A percentile compares a stretch with the other conserved stretches of the same genome.
These are phyloP conservation scores for Linaria vulgaris DNA, from an alignment of 257 asterid genomes.

Conservation along the genomic window DNA sequence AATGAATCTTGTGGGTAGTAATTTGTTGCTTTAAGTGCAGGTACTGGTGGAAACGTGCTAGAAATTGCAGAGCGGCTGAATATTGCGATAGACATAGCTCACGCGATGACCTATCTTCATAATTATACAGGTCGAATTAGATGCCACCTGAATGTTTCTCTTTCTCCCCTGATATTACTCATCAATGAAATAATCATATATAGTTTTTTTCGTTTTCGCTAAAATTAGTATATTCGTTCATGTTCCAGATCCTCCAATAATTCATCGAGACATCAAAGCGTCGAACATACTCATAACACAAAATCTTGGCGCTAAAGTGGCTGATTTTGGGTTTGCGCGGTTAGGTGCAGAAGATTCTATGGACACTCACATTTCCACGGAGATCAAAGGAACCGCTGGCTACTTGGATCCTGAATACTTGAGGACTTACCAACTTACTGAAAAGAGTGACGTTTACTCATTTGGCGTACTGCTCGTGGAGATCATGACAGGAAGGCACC, in stretches of 20 bases:
- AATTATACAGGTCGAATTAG: constrained; percentile 50
- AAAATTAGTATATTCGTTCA: neutral
- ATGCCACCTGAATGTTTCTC: neutral
- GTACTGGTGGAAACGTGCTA: constrained; percentile 41
- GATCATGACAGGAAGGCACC: constrained; percentile 59
- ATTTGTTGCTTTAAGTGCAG: constrained; percentile 33
- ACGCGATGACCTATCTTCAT: constrained; percentile 75
- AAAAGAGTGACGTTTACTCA: constrained; percentile 76
- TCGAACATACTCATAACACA: constrained; percentile 72
- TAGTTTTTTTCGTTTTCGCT: neutral
- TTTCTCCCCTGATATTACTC: no score
- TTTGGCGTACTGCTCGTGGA: constrained; percentile 76
- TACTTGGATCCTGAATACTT: constrained; percentile 77
- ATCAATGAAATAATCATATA: no score
- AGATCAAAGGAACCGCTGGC: constrained; percentile 75
- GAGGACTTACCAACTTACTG: constrained; percentile 58
- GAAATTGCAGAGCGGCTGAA: constrained; percentile 61
- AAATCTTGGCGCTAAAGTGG: constrained; percentile 63
- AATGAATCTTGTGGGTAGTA: neutral
- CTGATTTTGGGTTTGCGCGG: constrained; percentile 78
- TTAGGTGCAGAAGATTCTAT: constrained; percentile 43
- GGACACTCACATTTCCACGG: constrained; percentile 62
- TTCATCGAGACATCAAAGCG: constrained; percentile 74
- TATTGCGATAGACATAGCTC: constrained; percentile 73
- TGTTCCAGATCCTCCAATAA: constrained; percentile 62